Base-by-base conservation (phyloP, 345 rosid species). In the Kandelia obovata region DNA sequence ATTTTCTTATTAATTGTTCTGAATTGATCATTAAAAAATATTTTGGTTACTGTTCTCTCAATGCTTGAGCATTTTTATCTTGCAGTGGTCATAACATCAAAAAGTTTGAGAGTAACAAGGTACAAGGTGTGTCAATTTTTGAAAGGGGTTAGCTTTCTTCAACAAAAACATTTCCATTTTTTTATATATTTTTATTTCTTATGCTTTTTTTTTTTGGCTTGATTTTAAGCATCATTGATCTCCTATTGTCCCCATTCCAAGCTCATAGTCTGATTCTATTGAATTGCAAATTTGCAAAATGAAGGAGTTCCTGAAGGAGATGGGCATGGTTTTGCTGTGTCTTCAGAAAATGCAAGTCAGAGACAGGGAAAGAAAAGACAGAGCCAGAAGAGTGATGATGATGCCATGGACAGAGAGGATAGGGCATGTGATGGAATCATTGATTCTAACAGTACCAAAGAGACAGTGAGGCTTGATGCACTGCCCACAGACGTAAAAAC, bases 321-420 rank as follows among this genome's bases (percentile, higher is more conserved):
- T 35, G 70, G 31, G 61, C 73, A 63, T 30, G 64, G 27, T 7
- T 23, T 9, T 9, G 30, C 16, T 55, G 30, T 55, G 58, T 6
- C 58, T 55, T 23, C 5, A 2, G 59, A 23, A 55, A 55, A 26
- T 55, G 1, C 23, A 17, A 55, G 59, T 58, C 75, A 59, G 67
- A 65, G 58, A 70, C 74, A 71, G 77, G 76, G 76, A 58, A 80
- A 52, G 69, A 65, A 60, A 65, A 65, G 58, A 71, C 69, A 63
- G 76, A 80, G 71, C 55, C 74, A 56, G 64, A 65, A 57, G 59
- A 28, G 58, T 43, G 62, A 71, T 31, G 62, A 56, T 23, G 68
- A 52, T 75, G 66, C 31, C 55, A 31, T 37, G 71, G 53, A 52
- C 4, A 23, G 28, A 25, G 30, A 55, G 30, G 49, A 43, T 15